Evolutionary conservation across 2,329 filamentous ascomycete genomes (phyloP), one percentile per base, ranked within the genome.

Genomic region (Paraconiothyrium brasiliense): DNA sequence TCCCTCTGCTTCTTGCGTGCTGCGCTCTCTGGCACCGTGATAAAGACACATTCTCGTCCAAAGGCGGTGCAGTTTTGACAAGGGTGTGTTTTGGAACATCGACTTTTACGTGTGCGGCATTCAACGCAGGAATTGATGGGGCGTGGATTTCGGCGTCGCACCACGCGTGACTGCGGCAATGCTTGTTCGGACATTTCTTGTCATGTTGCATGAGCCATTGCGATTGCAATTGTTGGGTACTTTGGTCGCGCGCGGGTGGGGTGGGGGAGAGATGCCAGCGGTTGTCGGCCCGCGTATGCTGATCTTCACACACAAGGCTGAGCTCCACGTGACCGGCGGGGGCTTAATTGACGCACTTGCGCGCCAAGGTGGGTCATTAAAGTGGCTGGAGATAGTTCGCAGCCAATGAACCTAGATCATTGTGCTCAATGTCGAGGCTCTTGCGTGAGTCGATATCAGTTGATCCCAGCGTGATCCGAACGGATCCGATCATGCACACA

Each of bases 61-160:
- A 78, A 78, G 22, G 76, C 76, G 9, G 75, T 77, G 69, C 76
- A 78, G 59, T 78, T 78, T 62, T 78, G 76, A 63, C 76, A 78
- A 44, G 76, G 76, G 48, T 78, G 75, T 41, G 76, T 78, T 63
- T 78, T 78, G n/a, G 73, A 76, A 63, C 76, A 78, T 60, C 76
- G 70, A 60, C 72, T 76, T 62, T 78, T 78, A 37, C 76, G 72
- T 43, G 76, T 77, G 59, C 76, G 74, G 62, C 76, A 78, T 61
- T 78, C 76, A 61, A 78, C 73, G 62, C 76, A 78, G 22, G 73
- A 76, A 67, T 78, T 78, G 62, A 78, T 78, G 44, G 76, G 76
- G 39, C 76, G 70, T 68, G 76, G 76, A 66, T 78, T 78, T 65
- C 76, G 70, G 63, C 76, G 66, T 58, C 76, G 75, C 60, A 78